phyloP scores from a whole-genome alignment of 345 rosid species.

The Salix exigua region DNA sequence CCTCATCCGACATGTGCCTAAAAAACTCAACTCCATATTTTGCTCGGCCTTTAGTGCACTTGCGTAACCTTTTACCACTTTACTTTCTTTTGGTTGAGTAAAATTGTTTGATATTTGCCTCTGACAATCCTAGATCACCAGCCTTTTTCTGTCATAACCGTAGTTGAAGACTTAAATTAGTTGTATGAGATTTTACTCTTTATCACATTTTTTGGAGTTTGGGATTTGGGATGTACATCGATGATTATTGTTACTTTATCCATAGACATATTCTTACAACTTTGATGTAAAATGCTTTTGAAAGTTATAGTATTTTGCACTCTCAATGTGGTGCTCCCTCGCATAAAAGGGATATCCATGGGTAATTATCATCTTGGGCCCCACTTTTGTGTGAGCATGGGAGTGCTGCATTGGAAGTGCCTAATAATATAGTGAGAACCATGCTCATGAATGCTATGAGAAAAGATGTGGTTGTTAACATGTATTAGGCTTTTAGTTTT shows the following conservation, averaged over 20 bases:
- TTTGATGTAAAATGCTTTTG: background rate
- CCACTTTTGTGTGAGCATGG: background rate
- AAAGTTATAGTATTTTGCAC: background rate
- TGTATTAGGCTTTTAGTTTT: background rate
- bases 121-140: background rate
- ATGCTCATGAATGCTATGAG: background rate
- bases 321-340: background rate
- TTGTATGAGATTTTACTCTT: background rate
- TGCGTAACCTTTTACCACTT: background rate
- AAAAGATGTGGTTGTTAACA: background rate
- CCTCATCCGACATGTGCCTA: no score
- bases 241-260: background rate
- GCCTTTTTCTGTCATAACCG: no score
- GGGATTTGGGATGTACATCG: background rate
- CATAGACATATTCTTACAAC: background rate
- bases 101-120: background rate
- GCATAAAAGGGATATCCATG: background rate
- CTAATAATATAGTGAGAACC: background rate
- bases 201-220: background rate
- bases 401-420: background rate
- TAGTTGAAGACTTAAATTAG: background rate
- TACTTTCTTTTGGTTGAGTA: background rate
- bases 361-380: background rate
- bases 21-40: no score
- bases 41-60: no score